Percentiles rank a stretch among this genome's conserved stretches.
Evolutionary conservation across 2,329 filamentous ascomycete genomes (phyloP).

Genomic region (Colletotrichum camelliae): DNA sequence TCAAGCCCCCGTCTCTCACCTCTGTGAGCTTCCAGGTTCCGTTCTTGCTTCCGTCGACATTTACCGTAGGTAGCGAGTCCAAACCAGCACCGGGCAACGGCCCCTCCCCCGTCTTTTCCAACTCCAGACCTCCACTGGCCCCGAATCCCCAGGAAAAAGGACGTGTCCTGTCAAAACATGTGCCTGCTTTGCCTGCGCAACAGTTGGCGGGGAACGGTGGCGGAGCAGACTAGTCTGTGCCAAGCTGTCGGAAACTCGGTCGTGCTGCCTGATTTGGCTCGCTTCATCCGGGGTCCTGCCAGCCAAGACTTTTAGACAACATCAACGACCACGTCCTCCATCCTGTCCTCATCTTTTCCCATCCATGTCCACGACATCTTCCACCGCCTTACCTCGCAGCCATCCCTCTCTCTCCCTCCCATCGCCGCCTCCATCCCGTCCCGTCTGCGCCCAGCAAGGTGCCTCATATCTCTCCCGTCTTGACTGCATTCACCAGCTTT

Average conservation of each 20-base stretch:
- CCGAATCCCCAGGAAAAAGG: background rate
- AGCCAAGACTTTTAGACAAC: background rate
- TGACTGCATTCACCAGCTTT: conserved; percentile 18
- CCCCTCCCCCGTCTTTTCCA: conserved; percentile 1
- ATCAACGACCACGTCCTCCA: background rate
- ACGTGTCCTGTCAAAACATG: background rate
- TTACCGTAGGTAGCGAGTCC: background rate
- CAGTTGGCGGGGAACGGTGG: background rate
- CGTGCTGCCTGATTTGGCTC: conserved; percentile 4
- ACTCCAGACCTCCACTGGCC: background rate
- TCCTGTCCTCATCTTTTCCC: background rate
- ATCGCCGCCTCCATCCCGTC: background rate
- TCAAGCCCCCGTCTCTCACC: background rate
- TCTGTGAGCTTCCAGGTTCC: background rate
- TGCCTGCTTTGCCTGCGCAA: background rate
- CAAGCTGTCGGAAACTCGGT: conserved; percentile 16
- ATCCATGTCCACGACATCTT: background rate
- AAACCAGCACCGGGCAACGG: background rate
- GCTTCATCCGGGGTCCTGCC: background rate
- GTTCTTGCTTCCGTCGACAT: background rate
- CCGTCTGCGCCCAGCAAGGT: background rate
- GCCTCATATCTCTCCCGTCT: background rate
- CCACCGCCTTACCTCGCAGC: background rate
- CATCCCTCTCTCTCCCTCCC: background rate
- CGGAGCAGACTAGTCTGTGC: conserved; percentile 11